Evolutionary conservation across 164 flowering plant genomes (phyloP).

Genomic region (Cinnamomum micranthum): DNA sequence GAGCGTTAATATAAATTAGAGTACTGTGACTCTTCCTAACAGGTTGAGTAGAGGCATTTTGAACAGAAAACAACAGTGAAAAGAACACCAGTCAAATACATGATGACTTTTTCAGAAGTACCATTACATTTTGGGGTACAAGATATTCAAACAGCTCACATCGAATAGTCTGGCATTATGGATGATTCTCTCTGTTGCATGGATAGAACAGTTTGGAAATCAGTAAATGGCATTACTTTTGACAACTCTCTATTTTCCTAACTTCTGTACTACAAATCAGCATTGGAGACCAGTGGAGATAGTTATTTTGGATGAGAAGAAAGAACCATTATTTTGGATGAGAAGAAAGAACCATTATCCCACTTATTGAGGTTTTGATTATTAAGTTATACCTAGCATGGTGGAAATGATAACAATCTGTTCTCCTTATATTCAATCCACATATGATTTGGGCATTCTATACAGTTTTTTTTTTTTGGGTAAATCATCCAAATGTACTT

Average conservation of each 20-base stretch:
- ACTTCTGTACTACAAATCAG: background rate
- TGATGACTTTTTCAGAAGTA: background rate
- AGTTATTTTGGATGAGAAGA: background rate
- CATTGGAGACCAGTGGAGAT: background rate
- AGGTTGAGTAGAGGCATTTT: no score
- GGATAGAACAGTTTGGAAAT: background rate
- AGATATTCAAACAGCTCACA: background rate
- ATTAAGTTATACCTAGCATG: background rate
- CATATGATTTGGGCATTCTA: no score
- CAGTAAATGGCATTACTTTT: background rate
- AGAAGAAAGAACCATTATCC: background rate
- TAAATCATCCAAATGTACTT: background rate
- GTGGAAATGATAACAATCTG: background rate
- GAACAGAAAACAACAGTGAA: background rate
- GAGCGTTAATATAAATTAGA: no score
- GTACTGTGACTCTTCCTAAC: no score
- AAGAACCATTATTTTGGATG: background rate
- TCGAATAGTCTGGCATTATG: background rate
- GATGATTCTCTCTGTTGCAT: background rate
- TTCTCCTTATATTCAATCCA: background rate
- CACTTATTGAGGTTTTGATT: background rate
- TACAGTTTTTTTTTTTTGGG: no score
- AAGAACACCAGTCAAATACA: background rate
- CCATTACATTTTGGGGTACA: background rate
- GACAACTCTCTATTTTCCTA: background rate